Conservation (phyloP, 2,329 filamentous ascomycete genomes). For the Zopfia rhizophila region DNA sequence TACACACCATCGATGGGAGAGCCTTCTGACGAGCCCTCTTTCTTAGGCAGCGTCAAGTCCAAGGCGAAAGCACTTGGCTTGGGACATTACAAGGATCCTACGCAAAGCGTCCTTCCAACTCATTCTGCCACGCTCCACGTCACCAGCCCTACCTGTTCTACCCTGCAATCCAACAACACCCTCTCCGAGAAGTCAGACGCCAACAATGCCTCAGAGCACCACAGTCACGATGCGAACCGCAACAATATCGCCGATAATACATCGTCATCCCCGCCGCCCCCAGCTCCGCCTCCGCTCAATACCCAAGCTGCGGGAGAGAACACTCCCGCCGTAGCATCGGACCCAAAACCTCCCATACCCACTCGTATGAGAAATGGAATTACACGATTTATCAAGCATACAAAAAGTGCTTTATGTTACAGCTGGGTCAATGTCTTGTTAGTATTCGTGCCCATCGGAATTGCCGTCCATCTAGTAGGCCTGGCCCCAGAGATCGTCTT, state of each 20-base stretch:
- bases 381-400: conserved; percentile 64
- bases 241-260: conserved; percentile 42
- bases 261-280: conserved; percentile 36
- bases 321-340: conserved; percentile 62
- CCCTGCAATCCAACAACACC: conserved; percentile 27
- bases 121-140: conserved; percentile 29
- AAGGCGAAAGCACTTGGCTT: conserved; percentile 60
- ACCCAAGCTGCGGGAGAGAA: conserved; percentile 62
- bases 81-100: conserved; percentile 46
- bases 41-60: conserved; percentile 63
- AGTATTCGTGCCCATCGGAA: conserved; percentile 81
- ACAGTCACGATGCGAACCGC: conserved; percentile 23
- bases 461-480: conserved; percentile 65
- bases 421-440: conserved; percentile 83
- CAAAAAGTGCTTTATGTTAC: conserved; percentile 70
- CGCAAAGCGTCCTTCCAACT: conserved; percentile 42
- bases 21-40: conserved; percentile 61
- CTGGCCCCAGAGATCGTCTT: conserved; percentile 58
- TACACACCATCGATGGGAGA: conserved; percentile 63
- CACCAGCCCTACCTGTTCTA: conserved; percentile 26
- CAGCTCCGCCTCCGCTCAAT: conserved; percentile 55
- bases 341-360: conserved; percentile 57
- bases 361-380: conserved; percentile 62
- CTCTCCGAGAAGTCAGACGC: conserved; percentile 35
- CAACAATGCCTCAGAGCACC: conserved; percentile 14